Percentiles rank a stretch among this genome's conserved stretches.
These are phyloP conservation scores for Scutellaria baicalensis DNA, from an alignment of 257 asterid genomes.

Conservation along the genomic window DNA sequence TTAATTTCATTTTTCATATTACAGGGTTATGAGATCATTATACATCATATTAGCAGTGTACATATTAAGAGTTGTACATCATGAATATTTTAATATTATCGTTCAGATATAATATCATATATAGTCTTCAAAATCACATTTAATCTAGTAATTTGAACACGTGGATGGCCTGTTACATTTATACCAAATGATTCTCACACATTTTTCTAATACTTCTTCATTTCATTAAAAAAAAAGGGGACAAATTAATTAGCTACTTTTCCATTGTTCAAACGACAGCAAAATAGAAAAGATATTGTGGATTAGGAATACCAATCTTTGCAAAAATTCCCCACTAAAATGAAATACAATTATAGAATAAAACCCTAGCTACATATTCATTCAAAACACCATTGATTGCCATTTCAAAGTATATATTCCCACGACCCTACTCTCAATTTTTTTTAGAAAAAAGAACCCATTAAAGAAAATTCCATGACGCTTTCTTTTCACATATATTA, in stretches of 20 bases:
- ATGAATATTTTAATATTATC: too few relatives aligned
- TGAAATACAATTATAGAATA: not conserved
- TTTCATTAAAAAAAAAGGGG: too few relatives aligned
- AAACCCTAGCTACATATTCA: not conserved
- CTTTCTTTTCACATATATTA: not conserved
- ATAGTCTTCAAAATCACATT: too few relatives aligned
- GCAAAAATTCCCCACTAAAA: not conserved
- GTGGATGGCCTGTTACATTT: too few relatives aligned
- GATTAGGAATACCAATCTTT: not conserved
- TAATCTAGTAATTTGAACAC: too few relatives aligned
- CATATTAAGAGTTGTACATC: too few relatives aligned
- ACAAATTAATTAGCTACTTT: not conserved
- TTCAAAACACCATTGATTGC: not conserved
- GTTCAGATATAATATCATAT: too few relatives aligned
- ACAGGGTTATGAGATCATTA: too few relatives aligned
- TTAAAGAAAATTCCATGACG: not conserved
- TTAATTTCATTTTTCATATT: too few relatives aligned
- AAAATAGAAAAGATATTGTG: not conserved
- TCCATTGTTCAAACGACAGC: not conserved
- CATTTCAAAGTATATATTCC: slow-evolving; percentile 8
- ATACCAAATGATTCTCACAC: too few relatives aligned
- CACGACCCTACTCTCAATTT: not conserved
- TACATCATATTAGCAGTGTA: too few relatives aligned
- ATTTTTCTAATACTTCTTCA: too few relatives aligned
- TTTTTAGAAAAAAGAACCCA: slow-evolving; percentile 1